phyloP scores from a whole-genome alignment of 1,139 yeast species.

The Entelexis paramagnoliae region DNA sequence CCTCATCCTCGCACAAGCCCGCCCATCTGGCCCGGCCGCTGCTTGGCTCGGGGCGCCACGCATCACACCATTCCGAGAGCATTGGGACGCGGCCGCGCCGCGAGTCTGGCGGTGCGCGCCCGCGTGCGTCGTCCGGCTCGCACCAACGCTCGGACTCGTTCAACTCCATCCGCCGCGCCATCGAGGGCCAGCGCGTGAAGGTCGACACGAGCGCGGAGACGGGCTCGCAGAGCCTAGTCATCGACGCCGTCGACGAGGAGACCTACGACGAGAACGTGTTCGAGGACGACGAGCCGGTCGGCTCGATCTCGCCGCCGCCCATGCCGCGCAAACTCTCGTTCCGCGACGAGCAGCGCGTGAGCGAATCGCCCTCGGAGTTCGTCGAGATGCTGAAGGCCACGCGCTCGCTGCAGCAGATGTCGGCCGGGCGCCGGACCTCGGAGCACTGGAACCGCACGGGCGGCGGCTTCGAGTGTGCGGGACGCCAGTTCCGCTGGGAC shows the following conservation, averaged over 20 bases:
- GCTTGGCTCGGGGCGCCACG: neutral
- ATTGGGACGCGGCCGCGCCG: neutral
- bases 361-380: conserved; percentile 30
- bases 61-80: neutral
- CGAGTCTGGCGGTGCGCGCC: conserved; percentile 1
- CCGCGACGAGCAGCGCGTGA: conserved; percentile 23
- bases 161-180: neutral
- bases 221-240: neutral
- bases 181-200: neutral
- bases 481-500: conserved; percentile 35
- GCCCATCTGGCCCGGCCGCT: neutral
- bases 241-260: conserved; percentile 5
- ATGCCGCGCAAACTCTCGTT: conserved; percentile 24
- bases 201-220: neutral
- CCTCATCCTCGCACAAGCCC: neutral
- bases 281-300: conserved; percentile 22
- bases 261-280: conserved; percentile 15
- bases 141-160: conserved; percentile 3
- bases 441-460: conserved; percentile 9
- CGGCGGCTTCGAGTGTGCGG: conserved; percentile 35
- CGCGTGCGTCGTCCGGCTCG: neutral
- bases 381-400: conserved; percentile 36
- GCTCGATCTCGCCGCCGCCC: conserved; percentile 24
- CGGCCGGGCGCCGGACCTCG: conserved; percentile 14
- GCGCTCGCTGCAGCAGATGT: conserved; percentile 34